phyloP scores from a whole-genome alignment of 257 asterid species.

The Salvia miltiorrhiza region DNA sequence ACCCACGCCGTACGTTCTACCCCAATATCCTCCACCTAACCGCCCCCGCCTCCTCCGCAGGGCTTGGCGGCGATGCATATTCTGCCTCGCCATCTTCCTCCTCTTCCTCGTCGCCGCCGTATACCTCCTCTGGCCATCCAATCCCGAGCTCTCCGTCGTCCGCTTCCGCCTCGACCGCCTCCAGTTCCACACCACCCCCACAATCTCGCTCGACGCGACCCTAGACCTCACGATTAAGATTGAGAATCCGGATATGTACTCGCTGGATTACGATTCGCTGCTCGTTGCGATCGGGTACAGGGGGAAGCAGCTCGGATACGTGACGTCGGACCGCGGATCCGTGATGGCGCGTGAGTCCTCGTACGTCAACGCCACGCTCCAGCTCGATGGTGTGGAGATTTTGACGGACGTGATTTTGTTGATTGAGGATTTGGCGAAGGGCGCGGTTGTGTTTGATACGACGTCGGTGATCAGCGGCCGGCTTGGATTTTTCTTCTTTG shows the following conservation, averaged over 20 bases:
- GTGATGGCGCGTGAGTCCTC: constrained; percentile 55
- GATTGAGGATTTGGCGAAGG: constrained; percentile 70
- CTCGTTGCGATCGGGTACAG: constrained; percentile 55
- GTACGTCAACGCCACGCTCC: constrained; percentile 73
- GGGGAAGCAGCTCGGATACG: constrained; percentile 73
- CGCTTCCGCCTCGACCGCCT: constrained; percentile 61
- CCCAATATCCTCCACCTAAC: constrained; percentile 40
- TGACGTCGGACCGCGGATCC: constrained; percentile 51
- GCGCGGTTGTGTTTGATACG: constrained; percentile 65
- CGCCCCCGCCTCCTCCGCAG: constrained; percentile 40
- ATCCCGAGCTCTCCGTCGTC: constrained; percentile 65
- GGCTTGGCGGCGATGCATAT: constrained; percentile 37
- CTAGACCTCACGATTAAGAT: constrained; percentile 59
- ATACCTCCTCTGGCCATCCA: constrained; percentile 77
- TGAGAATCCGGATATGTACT: constrained; percentile 61
- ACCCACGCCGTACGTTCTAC: constrained; percentile 50
- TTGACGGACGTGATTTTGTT: constrained; percentile 54
- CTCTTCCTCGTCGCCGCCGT: constrained; percentile 49
- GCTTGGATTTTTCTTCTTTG: constrained; percentile 48
- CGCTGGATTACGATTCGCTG: constrained; percentile 51
- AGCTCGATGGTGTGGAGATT: constrained; percentile 58
- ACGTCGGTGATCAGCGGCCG: constrained; percentile 55
- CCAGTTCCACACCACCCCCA: constrained; percentile 48
- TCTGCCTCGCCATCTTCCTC: constrained; percentile 36
- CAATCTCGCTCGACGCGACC: constrained; percentile 52